These are phyloP conservation scores for Penicillium sp. DNA, from an alignment of 2,329 filamentous ascomycete genomes.

Conservation along the genomic window DNA sequence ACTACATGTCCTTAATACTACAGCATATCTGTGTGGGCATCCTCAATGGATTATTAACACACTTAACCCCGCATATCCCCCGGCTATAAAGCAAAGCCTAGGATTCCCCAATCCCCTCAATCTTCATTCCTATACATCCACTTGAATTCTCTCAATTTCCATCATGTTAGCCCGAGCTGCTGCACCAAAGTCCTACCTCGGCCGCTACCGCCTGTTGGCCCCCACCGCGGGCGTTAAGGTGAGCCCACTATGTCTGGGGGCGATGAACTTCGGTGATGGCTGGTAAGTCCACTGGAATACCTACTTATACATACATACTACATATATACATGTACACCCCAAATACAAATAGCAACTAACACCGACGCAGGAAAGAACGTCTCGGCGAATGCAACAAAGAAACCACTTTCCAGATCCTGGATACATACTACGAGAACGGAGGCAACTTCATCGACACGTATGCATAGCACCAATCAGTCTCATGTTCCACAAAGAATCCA, in stretches of 20 bases:
- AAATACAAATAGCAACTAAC: not conserved
- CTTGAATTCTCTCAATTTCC: not conserved
- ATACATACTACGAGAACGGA: conserved; percentile 49
- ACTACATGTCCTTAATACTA: not conserved
- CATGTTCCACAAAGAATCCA: too few relatives aligned
- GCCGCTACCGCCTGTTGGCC: conserved; percentile 52
- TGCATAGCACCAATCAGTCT: not conserved
- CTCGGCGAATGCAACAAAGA: conserved; percentile 49
- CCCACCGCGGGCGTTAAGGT: conserved; percentile 53
- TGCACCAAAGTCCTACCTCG: conserved; percentile 37
- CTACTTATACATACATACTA: not conserved
- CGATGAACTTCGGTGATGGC: conserved; percentile 55
- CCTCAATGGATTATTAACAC: not conserved
- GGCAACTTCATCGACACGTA: conserved; percentile 56
- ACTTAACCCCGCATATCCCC: not conserved
- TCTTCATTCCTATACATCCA: not conserved
- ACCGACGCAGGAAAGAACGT: conserved; percentile 15
- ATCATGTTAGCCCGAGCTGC: conserved; percentile 11
- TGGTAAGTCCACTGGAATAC: conserved; percentile 33
- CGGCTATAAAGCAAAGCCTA: not conserved
- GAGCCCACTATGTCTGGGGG: conserved; percentile 53
- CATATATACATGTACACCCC: not conserved
- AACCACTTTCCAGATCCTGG: conserved; percentile 49
- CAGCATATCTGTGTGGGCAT: not conserved
- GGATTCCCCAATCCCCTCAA: not conserved